A percentile compares a stretch with the other conserved stretches of the same genome.
phyloP scores from a whole-genome alignment of 257 asterid species.

The Solanum arcanum region DNA sequence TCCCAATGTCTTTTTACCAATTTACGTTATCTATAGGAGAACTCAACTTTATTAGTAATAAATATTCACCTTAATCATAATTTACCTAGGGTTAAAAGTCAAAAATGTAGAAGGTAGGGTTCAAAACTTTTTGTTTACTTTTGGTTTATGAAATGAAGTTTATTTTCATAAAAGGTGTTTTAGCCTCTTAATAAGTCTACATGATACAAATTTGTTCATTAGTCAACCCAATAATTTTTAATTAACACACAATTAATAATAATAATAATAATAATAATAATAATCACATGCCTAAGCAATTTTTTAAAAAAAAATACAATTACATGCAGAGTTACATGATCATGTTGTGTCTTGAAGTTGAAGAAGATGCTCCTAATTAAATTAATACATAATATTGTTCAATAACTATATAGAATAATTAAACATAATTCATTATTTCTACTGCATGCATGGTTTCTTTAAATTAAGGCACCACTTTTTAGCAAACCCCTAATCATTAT shows the following conservation, averaged over 20 bases:
- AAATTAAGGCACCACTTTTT: background rate
- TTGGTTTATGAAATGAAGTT: background rate
- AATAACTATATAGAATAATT: background rate
- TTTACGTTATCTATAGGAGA: background rate
- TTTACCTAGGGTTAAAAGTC: background rate
- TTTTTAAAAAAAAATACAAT: background rate
- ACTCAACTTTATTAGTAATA: background rate
- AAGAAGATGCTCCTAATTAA: background rate
- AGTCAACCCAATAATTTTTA: background rate
- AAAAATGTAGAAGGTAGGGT: background rate
- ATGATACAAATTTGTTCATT: background rate
- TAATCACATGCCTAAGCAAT: background rate
- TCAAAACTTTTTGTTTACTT: background rate
- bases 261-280: background rate
- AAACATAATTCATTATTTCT: background rate
- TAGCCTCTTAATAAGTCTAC: background rate
- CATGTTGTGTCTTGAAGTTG: background rate
- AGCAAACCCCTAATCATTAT: background rate
- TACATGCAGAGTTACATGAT: background rate
- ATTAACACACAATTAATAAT: background rate
- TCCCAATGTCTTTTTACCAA: background rate
- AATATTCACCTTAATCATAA: background rate
- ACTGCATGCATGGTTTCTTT: background rate
- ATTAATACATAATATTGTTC: background rate
- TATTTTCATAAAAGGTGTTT: background rate